A percentile compares a stretch with the other conserved stretches of the same genome.
Conservation (phyloP, 495 filamentous ascomycete species). For the Xylaria castorea region DNA sequence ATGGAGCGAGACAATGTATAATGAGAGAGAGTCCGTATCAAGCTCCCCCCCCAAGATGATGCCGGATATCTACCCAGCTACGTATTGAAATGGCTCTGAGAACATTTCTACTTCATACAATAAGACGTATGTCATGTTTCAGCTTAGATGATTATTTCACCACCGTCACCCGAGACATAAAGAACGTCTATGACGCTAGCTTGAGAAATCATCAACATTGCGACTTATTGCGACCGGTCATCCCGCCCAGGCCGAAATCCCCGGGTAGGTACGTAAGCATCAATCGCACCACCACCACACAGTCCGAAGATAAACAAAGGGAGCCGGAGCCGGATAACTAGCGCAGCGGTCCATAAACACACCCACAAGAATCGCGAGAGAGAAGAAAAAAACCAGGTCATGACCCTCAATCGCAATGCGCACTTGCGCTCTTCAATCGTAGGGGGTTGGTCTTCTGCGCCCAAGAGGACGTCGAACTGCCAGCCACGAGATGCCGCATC, state of each 20-base stretch:
- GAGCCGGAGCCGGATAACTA: background rate
- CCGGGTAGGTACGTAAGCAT: background rate
- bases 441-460: slow-evolving; percentile 3
- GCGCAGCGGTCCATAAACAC: background rate
- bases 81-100: background rate
- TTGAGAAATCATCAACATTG: background rate
- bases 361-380: background rate
- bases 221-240: slow-evolving; percentile 17
- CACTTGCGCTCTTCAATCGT: background rate
- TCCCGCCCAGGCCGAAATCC: background rate
- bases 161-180: background rate
- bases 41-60: background rate
- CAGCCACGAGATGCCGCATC: slow-evolving; percentile 8
- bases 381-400: background rate
- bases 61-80: background rate
- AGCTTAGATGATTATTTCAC: background rate
- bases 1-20: background rate
- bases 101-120: background rate
- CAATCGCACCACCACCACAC: background rate
- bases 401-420: background rate
- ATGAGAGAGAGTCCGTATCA: background rate
- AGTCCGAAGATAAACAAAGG: background rate
- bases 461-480: background rate
- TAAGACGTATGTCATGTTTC: background rate
- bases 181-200: background rate